Percentiles rank a stretch among this genome's conserved stretches.
Conservation (phyloP, 768 basidiomycete genomes). For the Sporobolomyces phaffii region DNA sequence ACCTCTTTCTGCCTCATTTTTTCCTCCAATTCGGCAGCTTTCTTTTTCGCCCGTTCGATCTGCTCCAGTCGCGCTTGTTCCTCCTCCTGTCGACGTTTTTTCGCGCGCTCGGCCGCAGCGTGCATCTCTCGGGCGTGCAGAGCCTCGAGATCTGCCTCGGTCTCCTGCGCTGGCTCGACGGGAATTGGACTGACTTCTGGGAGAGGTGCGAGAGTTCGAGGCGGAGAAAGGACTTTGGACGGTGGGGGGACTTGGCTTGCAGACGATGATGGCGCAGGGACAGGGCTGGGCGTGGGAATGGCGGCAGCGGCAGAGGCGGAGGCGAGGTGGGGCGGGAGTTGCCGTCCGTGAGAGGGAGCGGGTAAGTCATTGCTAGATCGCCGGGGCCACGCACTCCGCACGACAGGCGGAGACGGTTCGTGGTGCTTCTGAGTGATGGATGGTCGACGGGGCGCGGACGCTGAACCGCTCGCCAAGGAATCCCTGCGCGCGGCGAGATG, state of each 20-base stretch:
- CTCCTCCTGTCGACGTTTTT: slow-evolving; percentile 69
- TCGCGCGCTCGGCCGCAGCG: slow-evolving; percentile 73
- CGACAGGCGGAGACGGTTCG: slow-evolving; percentile 7
- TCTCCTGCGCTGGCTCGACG: background rate
- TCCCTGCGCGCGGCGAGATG: slow-evolving; percentile 12
- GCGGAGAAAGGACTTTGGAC: slow-evolving; percentile 47
- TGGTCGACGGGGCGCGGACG: slow-evolving; percentile 10
- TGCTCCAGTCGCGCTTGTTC: slow-evolving; percentile 75
- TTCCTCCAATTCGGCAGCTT: slow-evolving; percentile 52
- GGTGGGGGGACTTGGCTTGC: slow-evolving; percentile 40
- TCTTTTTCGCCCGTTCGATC: slow-evolving; percentile 70
- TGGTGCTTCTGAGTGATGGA: slow-evolving; percentile 23
- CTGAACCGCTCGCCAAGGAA: background rate
- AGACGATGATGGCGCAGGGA: background rate
- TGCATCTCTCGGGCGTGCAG: slow-evolving; percentile 57
- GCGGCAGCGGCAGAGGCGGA: background rate
- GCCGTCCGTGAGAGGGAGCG: slow-evolving; percentile 46
- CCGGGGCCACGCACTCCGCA: slow-evolving; percentile 3
- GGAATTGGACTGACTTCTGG: background rate
- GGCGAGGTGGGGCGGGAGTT: slow-evolving; percentile 59
- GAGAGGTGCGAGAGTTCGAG: slow-evolving; percentile 1
- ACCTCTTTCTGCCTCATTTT: slow-evolving; percentile 30
- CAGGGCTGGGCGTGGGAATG: background rate
- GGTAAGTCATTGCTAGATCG: background rate
- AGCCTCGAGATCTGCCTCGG: slow-evolving; percentile 41